Conservation (phyloP, 2,329 filamentous ascomycete genomes). For the Dactylellina sp. region DNA sequence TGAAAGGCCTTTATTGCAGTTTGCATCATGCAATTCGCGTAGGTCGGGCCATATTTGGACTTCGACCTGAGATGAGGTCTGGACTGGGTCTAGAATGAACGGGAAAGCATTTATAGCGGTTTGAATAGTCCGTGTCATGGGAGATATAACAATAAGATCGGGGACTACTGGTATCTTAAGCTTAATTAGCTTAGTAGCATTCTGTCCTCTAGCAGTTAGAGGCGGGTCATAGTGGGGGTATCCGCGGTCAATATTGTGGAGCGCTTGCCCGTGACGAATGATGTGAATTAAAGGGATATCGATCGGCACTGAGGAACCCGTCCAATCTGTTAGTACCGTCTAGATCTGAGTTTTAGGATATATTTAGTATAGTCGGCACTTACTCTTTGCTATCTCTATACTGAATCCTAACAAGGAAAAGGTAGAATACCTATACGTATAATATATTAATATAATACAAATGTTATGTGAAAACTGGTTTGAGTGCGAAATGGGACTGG, state of each 20-base stretch:
- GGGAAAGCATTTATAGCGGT: conserved; percentile 66
- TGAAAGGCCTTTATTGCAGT: conserved; percentile 29
- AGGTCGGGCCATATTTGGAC: conserved; percentile 39
- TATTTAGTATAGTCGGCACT: conserved; percentile 17
- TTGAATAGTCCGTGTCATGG: conserved; percentile 75
- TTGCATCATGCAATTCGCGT: conserved; percentile 29
- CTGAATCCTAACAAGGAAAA: neutral
- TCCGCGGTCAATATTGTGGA: conserved; percentile 24
- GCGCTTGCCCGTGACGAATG: conserved; percentile 37
- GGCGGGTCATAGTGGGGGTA: conserved; percentile 25
- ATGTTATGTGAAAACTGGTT: too few species aligned
- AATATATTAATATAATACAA: too few species aligned
- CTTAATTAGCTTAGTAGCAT: conserved; percentile 12
- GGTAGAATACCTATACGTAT: neutral
- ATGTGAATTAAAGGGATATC: conserved; percentile 14
- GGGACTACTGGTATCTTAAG: conserved; percentile 63
- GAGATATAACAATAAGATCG: conserved; percentile 72
- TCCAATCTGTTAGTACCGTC: neutral
- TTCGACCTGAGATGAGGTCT: conserved; percentile 11
- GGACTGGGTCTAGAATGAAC: neutral
- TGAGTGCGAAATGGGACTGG: too few species aligned
- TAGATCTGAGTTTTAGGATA: neutral
- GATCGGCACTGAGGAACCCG: neutral
- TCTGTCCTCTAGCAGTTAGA: conserved; percentile 15
- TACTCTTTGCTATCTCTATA: neutral